Conservation (phyloP, 192 early-diverging fungal species). For the Fimicolochytrium jonesii region DNA sequence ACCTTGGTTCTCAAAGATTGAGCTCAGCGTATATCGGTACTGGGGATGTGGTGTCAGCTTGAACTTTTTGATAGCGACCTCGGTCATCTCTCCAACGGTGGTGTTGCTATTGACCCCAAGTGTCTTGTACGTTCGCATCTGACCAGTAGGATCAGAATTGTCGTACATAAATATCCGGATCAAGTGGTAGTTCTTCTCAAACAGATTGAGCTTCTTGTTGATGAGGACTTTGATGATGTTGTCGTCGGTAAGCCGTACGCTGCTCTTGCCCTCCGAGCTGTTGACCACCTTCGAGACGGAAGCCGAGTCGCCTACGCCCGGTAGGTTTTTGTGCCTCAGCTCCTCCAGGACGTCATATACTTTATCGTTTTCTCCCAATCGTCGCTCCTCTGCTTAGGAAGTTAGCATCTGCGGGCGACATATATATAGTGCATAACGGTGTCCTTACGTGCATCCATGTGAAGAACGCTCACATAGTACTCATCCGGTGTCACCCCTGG, state of each 20-base stretch:
- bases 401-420: too few relatives aligned
- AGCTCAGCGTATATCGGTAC: conserved; percentile 25
- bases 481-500: conserved; percentile 25
- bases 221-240: conserved; percentile 52
- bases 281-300: conserved; percentile 18
- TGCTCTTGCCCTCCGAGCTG: conserved; percentile 5
- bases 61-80: conserved; percentile 44
- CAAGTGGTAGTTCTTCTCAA: conserved; percentile 45
- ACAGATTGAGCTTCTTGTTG: conserved; percentile 47
- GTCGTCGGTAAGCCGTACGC: conserved; percentile 42
- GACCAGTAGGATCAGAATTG: conserved; percentile 15
- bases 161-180: conserved; percentile 40
- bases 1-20: conserved; percentile 34
- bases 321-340: conserved; percentile 35
- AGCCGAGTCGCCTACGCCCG: conserved; percentile 30
- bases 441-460: conserved; percentile 45
- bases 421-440: too few relatives aligned
- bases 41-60: conserved; percentile 18
- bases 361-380: conserved; percentile 27
- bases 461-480: conserved; percentile 41
- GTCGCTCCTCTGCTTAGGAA: conserved; percentile 39
- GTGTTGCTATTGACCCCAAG: conserved; percentile 37
- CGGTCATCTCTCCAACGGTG: conserved; percentile 30
- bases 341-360: conserved; percentile 35
- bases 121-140: conserved; percentile 44